Percentiles rank a stretch among this genome's conserved stretches.
These are phyloP conservation scores for Fusarium sp. DNA, from an alignment of 2,329 filamentous ascomycete genomes.

Conservation along the genomic window DNA sequence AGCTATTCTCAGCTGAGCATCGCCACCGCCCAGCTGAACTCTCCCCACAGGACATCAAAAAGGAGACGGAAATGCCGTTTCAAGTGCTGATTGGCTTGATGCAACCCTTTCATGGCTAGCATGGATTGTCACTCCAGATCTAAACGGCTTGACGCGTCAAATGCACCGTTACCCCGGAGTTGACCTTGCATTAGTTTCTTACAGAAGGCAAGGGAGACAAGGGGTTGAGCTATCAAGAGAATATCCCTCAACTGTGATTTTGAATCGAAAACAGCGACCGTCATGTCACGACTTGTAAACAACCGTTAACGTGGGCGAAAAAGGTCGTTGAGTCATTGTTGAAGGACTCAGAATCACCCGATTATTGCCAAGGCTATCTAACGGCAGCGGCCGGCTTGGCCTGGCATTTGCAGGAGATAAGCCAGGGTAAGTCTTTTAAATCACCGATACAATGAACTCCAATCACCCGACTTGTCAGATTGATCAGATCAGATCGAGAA, in stretches of 20 bases:
- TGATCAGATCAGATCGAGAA: constrained; percentile 25
- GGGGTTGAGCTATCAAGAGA: not conserved
- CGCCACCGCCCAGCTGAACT: constrained; percentile 20
- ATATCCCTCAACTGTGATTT: not conserved
- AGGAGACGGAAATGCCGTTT: not conserved
- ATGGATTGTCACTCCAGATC: not conserved
- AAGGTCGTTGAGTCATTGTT: too few relatives aligned
- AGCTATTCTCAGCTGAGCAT: not conserved
- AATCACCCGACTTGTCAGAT: not conserved
- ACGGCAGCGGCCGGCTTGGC: constrained; percentile 29
- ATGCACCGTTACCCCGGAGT: constrained; percentile 23
- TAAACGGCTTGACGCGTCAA: not conserved
- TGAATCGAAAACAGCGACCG: too few relatives aligned
- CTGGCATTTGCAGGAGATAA: constrained; percentile 30
- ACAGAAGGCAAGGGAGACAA: not conserved
- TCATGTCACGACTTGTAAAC: too few relatives aligned
- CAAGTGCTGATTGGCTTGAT: constrained; percentile 17
- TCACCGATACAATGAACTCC: constrained; percentile 3
- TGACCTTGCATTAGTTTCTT: constrained; percentile 22
- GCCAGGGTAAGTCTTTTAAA: not conserved
- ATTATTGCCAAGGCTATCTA: constrained; percentile 10
- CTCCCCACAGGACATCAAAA: constrained; percentile 12
- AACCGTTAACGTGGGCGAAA: too few relatives aligned
- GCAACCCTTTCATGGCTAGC: not conserved
- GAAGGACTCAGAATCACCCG: too few relatives aligned